These are phyloP conservation scores for Arachnomyces sp. DNA, from an alignment of 2,329 filamentous ascomycete species.

Conservation along the genomic window DNA sequence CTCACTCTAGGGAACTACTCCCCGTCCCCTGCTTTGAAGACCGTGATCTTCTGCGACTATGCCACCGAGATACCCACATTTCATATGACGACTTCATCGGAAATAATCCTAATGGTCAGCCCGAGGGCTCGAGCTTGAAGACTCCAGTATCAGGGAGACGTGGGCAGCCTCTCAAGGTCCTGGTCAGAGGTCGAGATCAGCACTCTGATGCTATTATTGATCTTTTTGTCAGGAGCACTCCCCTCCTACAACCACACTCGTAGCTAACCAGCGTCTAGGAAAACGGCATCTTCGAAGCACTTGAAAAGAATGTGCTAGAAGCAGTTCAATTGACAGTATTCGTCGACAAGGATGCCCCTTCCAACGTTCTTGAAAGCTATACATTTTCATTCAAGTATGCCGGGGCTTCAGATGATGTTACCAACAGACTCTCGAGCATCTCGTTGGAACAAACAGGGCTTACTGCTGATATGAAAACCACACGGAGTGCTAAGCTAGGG, in stretches of 20 bases:
- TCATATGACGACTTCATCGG: conserved; percentile 22
- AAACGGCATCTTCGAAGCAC: conserved; percentile 39
- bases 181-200: conserved; percentile 32
- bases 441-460: conserved; percentile 22
- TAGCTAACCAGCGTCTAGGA: conserved; percentile 35
- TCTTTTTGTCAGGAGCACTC: conserved; percentile 35
- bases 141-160: conserved; percentile 11
- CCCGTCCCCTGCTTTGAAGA: conserved; percentile 29
- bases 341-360: conserved; percentile 27
- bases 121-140: conserved; percentile 10
- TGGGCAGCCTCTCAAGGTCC: conserved; percentile 30
- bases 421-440: conserved; percentile 20
- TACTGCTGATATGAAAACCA: conserved; percentile 27
- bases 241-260: neutral
- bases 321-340: conserved; percentile 41
- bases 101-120: conserved; percentile 1
- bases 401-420: conserved; percentile 21
- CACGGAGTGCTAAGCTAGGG: conserved; percentile 32
- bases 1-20: conserved; percentile 24
- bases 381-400: conserved; percentile 42
- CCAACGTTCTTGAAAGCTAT: conserved; percentile 42
- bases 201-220: conserved; percentile 38
- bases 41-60: conserved; percentile 23
- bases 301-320: conserved; percentile 35
- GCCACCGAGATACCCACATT: conserved; percentile 16